These are phyloP conservation scores for Stevia rebaudiana DNA, from an alignment of 140 eudicot genomes.

Conservation along the genomic window DNA sequence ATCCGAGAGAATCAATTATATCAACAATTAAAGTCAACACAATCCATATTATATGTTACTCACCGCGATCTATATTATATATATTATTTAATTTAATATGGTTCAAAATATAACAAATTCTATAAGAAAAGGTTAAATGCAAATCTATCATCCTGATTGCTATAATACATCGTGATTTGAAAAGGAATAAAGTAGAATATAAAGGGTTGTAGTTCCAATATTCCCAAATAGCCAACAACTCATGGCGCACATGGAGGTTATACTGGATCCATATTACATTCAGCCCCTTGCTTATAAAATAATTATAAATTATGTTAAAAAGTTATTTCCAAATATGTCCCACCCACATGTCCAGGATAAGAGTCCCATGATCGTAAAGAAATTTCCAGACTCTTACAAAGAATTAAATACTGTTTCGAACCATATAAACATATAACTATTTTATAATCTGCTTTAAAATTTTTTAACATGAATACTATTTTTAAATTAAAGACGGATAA, in stretches of 20 bases:
- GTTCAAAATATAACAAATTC: no score
- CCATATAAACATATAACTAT: no score
- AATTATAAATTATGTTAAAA: background rate
- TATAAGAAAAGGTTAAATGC: no score
- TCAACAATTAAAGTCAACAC: no score
- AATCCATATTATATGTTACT: no score
- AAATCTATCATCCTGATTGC: background rate
- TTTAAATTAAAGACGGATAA: no score
- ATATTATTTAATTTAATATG: no score
- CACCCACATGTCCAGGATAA: constrained; percentile 22
- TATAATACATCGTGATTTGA: background rate
- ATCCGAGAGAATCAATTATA: no score
- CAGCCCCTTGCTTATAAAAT: background rate
- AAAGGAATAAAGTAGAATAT: background rate
- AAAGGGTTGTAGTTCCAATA: constrained; percentile 9
- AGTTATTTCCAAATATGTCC: constrained; percentile 15
- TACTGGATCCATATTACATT: background rate
- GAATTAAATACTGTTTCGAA: background rate
- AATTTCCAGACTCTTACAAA: background rate
- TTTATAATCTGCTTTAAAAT: no score
- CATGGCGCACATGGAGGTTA: constrained; percentile 14
- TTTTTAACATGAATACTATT: no score
- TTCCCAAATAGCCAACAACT: constrained; percentile 1
- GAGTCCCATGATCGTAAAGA: background rate
- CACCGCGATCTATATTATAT: no score